Base-by-base conservation (phyloP, 305 asterid genomes). In the Rubia occidens region DNA sequence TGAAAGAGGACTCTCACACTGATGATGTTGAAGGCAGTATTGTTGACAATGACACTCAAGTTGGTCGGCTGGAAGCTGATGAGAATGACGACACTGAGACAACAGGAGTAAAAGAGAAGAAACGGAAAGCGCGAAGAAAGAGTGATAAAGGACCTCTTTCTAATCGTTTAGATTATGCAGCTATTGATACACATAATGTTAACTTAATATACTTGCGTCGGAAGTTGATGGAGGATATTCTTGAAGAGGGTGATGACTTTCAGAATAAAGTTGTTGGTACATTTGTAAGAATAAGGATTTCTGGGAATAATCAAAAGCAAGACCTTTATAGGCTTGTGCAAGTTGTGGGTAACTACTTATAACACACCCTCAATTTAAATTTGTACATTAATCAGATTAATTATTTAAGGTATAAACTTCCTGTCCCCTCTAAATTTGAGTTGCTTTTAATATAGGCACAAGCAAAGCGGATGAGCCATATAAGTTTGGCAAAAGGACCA, bases 261-360 rank as follows among this genome's bases (percentile, higher is more conserved):
- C 84, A 81, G 61, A 93, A 88, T 64, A 89, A 86, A 85, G 95
- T 86, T 54, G 76, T 85, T 60, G 97, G 98, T 70, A 95, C 94
- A 75, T 95, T 91, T 88, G 96, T 91, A 74, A 85, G 99, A 70
- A 95, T 95, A 78, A 83, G 99, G 76, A 95, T 95, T 74, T 89
- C 92, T 70, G 97, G 95, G 68, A 86, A 80, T 70, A 80, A 65
- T 75, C 98, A 89, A 78, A 95, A 95, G 89, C 99, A 91, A 78
- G 99, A 95, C 78, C 72, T 95, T 66, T 95, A 95, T 79, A 89
- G 99, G 85, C 90, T 95, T 73, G 99, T 95, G 72, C 97, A 86
- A 85, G 99, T 95, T 82, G 88, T 89, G 72, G 99, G 97, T 91
- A 85, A 78, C 29, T 66, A 71, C 70, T 67, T 77, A 53, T 74